Percentiles rank a stretch among this genome's conserved stretches.
These are phyloP conservation scores for Grosmannia huntii DNA, from an alignment of 2,329 filamentous ascomycete genomes.

Conservation along the genomic window DNA sequence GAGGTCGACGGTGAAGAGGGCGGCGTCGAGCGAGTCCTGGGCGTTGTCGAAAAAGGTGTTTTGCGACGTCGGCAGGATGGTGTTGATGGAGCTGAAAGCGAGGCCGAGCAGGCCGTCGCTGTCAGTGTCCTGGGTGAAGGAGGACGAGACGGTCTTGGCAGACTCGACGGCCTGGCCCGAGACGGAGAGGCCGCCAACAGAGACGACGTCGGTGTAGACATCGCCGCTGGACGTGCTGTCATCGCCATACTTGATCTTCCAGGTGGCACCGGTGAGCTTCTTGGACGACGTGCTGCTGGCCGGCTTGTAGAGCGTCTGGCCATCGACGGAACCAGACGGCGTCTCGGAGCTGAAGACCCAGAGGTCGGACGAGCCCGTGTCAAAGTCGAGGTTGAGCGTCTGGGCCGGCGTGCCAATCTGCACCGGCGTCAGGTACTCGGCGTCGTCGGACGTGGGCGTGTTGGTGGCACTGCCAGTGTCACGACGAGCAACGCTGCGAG, in stretches of 20 bases:
- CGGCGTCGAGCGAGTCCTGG: slow-evolving; percentile 16
- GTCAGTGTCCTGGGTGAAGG: slow-evolving; percentile 15
- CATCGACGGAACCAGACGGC: slow-evolving; percentile 11
- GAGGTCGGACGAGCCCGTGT: slow-evolving; percentile 22
- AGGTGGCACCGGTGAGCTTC: slow-evolving; percentile 15
- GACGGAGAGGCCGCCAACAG: slow-evolving; percentile 18
- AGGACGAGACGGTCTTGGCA: slow-evolving; percentile 15
- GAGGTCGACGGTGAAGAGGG: slow-evolving; percentile 22
- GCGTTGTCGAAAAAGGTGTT: slow-evolving; percentile 23
- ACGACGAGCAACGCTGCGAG: slow-evolving; percentile 12
- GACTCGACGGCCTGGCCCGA: slow-evolving; percentile 19
- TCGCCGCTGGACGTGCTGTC: slow-evolving; percentile 18
- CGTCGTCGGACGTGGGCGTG: slow-evolving; percentile 18
- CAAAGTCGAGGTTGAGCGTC: slow-evolving; percentile 18
- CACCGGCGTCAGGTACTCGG: slow-evolving; percentile 26
- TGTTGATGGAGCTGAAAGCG: slow-evolving; percentile 19
- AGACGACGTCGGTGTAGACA: slow-evolving; percentile 20
- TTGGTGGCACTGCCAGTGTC: slow-evolving; percentile 18
- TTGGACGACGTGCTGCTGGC: slow-evolving; percentile 17
- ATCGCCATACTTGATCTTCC: slow-evolving; percentile 22
- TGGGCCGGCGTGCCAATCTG: slow-evolving; percentile 25
- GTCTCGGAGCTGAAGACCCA: slow-evolving; percentile 23
- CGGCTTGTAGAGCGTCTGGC: slow-evolving; percentile 19
- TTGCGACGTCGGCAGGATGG: slow-evolving; percentile 15
- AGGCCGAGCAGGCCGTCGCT: slow-evolving; percentile 17